Evolutionary conservation across 805 yeast species (phyloP), one percentile per base, ranked within the genome.

Genomic region (Yamadazyma ubonensis): DNA sequence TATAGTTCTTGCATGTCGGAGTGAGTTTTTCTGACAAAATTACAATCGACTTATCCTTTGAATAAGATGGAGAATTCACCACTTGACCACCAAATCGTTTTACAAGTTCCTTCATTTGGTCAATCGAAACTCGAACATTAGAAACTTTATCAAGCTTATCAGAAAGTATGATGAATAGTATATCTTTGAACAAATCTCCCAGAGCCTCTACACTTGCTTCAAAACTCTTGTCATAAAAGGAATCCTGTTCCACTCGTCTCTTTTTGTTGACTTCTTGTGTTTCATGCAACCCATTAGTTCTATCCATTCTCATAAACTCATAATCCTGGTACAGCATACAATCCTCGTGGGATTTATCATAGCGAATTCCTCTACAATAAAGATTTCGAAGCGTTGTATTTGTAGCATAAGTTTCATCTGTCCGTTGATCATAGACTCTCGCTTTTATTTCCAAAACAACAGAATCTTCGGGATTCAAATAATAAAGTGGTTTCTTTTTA

Each of bases 381-480:
- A 93, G 86, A 51, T 86, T 84, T 46, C 86, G 76, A 12, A 91
- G 63, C 0, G 96, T 86, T 5, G 82, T 69, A 0, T 81, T 86
- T 0, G 80, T 77, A 2, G 79, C 80, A 50, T 78, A 89, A 2
- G 70, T 67, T 9, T 54, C 58, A 12, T 61, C 66, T 2, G 59
- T 55, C 0, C 74, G 59, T 9, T 64, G 66, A 43, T 79, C 81
- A 5, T 88, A 68, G 2, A 89, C 79, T 31, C 96, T 67, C 0
- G 96, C 95, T 54, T 85, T 88, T 12, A 90, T 78, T 55, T 89
- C 96, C 6, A 91, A 52, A 0, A 91, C 91, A 2, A 90, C 54
- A 1, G 95, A 84, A 20, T 85, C 78, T 27, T 70, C 64, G 0
- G 97, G 97, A 42, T 79, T 66, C 19, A 91, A 84, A 95, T 96